phyloP scores from a whole-genome alignment of 257 asterid genomes.

The Apocynum venetum region DNA sequence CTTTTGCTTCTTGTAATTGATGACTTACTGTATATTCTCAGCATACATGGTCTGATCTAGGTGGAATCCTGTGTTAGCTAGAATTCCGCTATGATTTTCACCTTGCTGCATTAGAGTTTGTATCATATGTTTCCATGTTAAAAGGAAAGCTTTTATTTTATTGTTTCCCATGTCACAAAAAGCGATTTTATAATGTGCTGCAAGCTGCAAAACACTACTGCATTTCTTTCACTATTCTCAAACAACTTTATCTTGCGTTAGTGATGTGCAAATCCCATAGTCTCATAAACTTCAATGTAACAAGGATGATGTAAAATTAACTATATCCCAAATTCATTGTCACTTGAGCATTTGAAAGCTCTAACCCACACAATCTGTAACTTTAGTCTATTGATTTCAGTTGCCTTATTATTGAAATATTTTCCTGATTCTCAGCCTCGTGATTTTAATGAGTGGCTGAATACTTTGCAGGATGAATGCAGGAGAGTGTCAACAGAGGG shows the following conservation, averaged over 20 bases:
- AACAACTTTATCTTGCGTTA: neutral
- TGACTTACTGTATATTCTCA: neutral
- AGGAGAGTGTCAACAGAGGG: conserved; percentile 82
- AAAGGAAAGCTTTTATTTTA: neutral
- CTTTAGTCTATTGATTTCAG: neutral
- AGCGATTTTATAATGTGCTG: neutral
- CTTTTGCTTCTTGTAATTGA: neutral
- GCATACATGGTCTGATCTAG: neutral
- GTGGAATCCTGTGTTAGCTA: neutral
- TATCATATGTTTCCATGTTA: neutral
- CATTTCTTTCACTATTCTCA: neutral
- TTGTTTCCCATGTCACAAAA: neutral
- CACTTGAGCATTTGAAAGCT: neutral
- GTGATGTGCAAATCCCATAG: neutral
- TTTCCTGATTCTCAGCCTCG: neutral
- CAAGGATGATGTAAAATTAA: neutral
- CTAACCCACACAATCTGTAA: neutral
- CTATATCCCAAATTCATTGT: neutral
- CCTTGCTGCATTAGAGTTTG: neutral
- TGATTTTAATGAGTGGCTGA: conserved; percentile 1
- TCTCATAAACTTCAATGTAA: neutral
- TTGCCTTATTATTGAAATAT: neutral
- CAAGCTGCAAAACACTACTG: neutral
- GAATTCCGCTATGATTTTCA: neutral
- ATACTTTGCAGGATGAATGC: conserved; percentile 79